phyloP scores from a whole-genome alignment of 2,329 filamentous ascomycete genomes.

The Arthrobotrys pseudoclavata region DNA sequence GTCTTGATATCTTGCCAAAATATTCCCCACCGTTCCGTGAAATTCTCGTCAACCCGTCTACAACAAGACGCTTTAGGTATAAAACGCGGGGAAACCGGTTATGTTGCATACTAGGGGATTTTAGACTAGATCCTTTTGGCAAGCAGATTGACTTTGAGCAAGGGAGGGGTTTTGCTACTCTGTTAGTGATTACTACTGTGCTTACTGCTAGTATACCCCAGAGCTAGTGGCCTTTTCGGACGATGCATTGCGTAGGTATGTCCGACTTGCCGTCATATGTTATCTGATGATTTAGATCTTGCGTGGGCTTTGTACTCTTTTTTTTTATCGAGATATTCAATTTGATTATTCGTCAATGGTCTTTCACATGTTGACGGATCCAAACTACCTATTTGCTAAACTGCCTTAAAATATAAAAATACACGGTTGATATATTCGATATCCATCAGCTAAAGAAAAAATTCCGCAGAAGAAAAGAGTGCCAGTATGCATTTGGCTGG shows the following conservation, averaged over 20 bases:
- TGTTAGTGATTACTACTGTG: background rate
- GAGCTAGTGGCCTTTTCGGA: conserved; percentile 10
- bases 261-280: background rate
- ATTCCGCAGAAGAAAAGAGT: conserved; percentile 9
- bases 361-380: conserved; percentile 13
- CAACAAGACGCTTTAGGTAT: conserved; percentile 54
- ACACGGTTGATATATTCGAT: conserved; percentile 19
- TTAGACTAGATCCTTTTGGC: conserved; percentile 34
- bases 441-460: conserved; percentile 9
- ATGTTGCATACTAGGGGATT: conserved; percentile 11
- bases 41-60: conserved; percentile 53
- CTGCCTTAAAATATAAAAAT: conserved; percentile 21
- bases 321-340: background rate
- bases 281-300: background rate
- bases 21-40: conserved; percentile 34
- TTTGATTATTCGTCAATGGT: conserved; percentile 8
- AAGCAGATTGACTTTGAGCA: conserved; percentile 13
- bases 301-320: background rate
- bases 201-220: conserved; percentile 2
- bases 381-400: conserved; percentile 26
- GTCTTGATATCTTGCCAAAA: background rate
- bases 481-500: conserved; percentile 6
- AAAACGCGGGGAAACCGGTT: conserved; percentile 48
- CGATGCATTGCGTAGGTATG: conserved; percentile 20
- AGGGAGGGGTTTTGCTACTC: conserved; percentile 4